These are phyloP conservation scores for Puccinia novopanici DNA, from an alignment of 1,284 basidiomycete species.

Conservation along the genomic window DNA sequence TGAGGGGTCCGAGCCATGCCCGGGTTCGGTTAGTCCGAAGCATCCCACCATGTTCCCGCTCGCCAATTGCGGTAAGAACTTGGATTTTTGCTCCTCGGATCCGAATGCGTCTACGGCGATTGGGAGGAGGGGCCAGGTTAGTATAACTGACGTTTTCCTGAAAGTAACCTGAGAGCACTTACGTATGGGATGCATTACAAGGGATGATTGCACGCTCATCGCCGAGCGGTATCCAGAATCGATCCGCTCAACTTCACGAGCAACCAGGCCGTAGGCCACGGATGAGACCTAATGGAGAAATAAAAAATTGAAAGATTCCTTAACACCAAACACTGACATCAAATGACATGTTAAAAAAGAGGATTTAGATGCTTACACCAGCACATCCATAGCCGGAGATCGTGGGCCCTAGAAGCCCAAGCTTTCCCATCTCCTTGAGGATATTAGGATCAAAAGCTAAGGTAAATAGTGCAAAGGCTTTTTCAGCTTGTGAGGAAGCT, in stretches of 20 bases:
- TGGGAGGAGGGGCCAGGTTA: neutral
- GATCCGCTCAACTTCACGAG: constrained; percentile 87
- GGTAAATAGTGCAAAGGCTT: constrained; percentile 48
- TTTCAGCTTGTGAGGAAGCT: constrained; percentile 20
- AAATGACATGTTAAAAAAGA: neutral
- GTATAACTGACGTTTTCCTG: neutral
- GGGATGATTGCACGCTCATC: constrained; percentile 91
- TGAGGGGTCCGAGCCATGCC: constrained; percentile 90
- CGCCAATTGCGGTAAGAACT: constrained; percentile 81
- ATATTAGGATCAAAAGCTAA: constrained; percentile 76
- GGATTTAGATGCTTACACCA: constrained; percentile 67
- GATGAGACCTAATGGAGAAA: constrained; percentile 53
- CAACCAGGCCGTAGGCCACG: constrained; percentile 83
- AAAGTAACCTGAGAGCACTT: neutral
- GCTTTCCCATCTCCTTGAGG: constrained; percentile 85
- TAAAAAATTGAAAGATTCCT: neutral
- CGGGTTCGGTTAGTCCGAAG: constrained; percentile 93
- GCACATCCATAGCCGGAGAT: constrained; percentile 94
- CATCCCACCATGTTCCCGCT: constrained; percentile 85
- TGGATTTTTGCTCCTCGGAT: constrained; percentile 83
- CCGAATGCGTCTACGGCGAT: constrained; percentile 75
- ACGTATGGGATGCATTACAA: constrained; percentile 95
- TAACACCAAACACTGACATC: neutral
- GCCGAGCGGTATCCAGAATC: constrained; percentile 95
- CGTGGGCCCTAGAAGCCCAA: constrained; percentile 86